These are phyloP conservation scores for Eucalyptus melliodora DNA, from an alignment of 345 rosid species.

Conservation along the genomic window DNA sequence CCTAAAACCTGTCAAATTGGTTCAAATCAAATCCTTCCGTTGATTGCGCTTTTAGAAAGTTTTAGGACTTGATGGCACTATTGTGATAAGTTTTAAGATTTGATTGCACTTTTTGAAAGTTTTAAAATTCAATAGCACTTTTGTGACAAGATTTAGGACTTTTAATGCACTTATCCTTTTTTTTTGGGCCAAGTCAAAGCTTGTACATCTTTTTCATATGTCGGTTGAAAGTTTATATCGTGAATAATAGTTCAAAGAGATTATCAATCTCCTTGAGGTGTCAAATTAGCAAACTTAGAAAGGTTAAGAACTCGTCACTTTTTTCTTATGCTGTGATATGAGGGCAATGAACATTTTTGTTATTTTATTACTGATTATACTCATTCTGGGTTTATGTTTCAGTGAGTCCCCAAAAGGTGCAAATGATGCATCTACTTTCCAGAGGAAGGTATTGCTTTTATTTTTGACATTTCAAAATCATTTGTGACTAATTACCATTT, in stretches of 20 bases:
- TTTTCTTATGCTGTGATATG: not conserved
- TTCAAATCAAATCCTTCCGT: too few species aligned
- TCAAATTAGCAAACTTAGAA: not conserved
- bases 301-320: not conserved
- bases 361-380: not conserved
- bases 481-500: not conserved
- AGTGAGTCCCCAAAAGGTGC: conserved; percentile 99
- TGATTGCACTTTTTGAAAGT: too few species aligned
- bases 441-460: conserved; percentile 62
- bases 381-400: conserved; percentile 8
- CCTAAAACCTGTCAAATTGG: not conserved
- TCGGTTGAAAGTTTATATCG: not conserved
- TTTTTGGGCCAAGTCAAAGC: not conserved
- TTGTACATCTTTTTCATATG: not conserved
- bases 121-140: not conserved
- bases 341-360: not conserved
- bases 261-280: not conserved
- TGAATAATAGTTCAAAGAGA: not conserved
- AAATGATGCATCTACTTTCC: conserved; percentile 96
- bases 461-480: not conserved
- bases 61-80: too few species aligned
- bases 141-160: not conserved
- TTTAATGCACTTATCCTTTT: not conserved
- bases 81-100: too few species aligned
- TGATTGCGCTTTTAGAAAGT: not conserved